Conservation (phyloP, 1,284 basidiomycete genomes). For the Phellinidium pouzarii region DNA sequence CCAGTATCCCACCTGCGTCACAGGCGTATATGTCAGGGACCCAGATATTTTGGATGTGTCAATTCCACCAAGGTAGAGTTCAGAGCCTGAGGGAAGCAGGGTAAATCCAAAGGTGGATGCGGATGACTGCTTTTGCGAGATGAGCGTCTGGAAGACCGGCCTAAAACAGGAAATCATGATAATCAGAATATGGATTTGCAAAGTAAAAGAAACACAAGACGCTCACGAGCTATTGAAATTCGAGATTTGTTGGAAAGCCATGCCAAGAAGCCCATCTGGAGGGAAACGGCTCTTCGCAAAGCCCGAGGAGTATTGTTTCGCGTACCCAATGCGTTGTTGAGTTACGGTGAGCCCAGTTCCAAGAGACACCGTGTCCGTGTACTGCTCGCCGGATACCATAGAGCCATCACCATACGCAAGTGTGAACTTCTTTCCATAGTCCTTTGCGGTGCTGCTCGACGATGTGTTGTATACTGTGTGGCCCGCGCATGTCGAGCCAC, state of each 20-base stretch:
- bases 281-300: constrained; percentile 31
- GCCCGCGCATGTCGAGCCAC: constrained; percentile 20
- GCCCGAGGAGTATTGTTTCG: constrained; percentile 39
- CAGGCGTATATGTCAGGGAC: constrained; percentile 8
- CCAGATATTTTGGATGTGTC: constrained; percentile 24
- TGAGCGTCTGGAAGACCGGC: constrained; percentile 27
- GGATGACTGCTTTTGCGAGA: constrained; percentile 27
- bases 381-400: constrained; percentile 19
- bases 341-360: constrained; percentile 21
- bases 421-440: constrained; percentile 12
- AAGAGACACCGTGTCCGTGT: constrained; percentile 23
- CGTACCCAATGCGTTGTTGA: constrained; percentile 31
- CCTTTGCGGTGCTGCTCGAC: constrained; percentile 14
- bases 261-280: constrained; percentile 41
- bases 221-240: constrained; percentile 18
- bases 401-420: constrained; percentile 21
- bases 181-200: too few species aligned
- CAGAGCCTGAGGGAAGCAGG: constrained; percentile 38
- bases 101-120: constrained; percentile 40
- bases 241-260: constrained; percentile 27
- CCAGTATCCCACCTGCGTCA: constrained; percentile 26
- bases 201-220: too few species aligned
- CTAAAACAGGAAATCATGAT: too few species aligned
- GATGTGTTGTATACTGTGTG: constrained; percentile 19
- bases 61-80: constrained; percentile 46